phyloP scores from a whole-genome alignment of 495 filamentous ascomycete species.

The Aspergillus haitiensis region DNA sequence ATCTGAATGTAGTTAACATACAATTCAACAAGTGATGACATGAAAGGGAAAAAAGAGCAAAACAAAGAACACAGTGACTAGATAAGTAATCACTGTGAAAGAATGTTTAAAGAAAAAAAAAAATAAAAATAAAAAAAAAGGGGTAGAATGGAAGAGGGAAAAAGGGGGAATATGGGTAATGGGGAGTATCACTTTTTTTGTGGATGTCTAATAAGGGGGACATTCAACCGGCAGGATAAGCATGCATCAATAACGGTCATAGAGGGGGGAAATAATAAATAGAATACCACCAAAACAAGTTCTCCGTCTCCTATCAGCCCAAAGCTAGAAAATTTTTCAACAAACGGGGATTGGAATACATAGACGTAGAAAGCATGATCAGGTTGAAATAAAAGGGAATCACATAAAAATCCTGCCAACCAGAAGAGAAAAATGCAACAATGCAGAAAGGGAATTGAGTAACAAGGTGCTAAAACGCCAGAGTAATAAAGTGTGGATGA shows the following conservation, averaged over 20 bases:
- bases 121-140: conserved; percentile 24
- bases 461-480: conserved; percentile 29
- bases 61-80: conserved; percentile 26
- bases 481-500: conserved; percentile 25
- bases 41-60: conserved; percentile 19
- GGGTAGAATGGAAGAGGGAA: conserved; percentile 3
- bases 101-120: conserved; percentile 22
- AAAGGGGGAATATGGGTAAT: conserved; percentile 5
- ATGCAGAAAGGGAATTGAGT: conserved; percentile 21
- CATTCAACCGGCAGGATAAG: conserved; percentile 29
- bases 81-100: conserved; percentile 13
- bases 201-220: conserved; percentile 33
- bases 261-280: conserved; percentile 24
- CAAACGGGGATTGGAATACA: conserved; percentile 22
- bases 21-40: conserved; percentile 26
- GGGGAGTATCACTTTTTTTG: conserved; percentile 29
- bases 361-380: conserved; percentile 12
- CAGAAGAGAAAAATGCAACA: conserved; percentile 23
- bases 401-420: conserved; percentile 27
- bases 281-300: conserved; percentile 13
- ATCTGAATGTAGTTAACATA: conserved; percentile 24
- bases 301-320: conserved; percentile 13
- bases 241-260: conserved; percentile 32
- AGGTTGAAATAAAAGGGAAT: conserved; percentile 17
- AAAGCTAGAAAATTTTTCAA: conserved; percentile 7